A percentile compares a stretch with the other conserved stretches of the same genome.
phyloP scores from a whole-genome alignment of 129 eudicot species.

The Cynara cardunculus region DNA sequence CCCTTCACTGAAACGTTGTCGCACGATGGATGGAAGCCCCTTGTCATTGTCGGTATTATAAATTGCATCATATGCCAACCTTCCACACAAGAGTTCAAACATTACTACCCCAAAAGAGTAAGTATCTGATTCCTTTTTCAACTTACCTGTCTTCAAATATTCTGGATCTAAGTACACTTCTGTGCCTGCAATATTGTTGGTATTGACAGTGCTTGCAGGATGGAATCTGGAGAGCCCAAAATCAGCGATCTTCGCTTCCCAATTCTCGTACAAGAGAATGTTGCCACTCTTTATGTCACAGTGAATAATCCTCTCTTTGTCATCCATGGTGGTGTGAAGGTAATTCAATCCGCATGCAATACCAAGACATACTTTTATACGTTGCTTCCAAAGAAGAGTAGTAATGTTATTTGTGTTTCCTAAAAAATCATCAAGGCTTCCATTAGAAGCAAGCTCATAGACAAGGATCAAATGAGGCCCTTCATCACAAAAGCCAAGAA shows the following conservation, averaged over 20 bases:
- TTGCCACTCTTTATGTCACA: conserved; percentile 13
- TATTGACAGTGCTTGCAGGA: background rate
- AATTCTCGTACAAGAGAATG: background rate
- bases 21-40: background rate
- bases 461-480: background rate
- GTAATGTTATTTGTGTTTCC: background rate
- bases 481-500: conserved; percentile 8
- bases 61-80: background rate
- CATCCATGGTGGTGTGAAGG: background rate
- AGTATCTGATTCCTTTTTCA: background rate
- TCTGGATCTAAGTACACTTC: conserved; percentile 4
- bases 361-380: background rate
- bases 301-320: background rate
- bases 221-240: conserved; percentile 6
- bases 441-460: background rate
- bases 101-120: conserved; percentile 12
- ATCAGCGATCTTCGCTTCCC: conserved; percentile 4
- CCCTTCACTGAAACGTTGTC: background rate
- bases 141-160: background rate
- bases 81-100: conserved; percentile 1
- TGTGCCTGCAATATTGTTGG: background rate
- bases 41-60: background rate
- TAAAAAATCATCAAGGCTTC: conserved; percentile 5
- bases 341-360: background rate
- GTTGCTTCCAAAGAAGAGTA: background rate